Percentiles rank a stretch among this genome's conserved stretches.
Conservation (phyloP, 75 land plant genomes). For the Pinus albicaulis region DNA sequence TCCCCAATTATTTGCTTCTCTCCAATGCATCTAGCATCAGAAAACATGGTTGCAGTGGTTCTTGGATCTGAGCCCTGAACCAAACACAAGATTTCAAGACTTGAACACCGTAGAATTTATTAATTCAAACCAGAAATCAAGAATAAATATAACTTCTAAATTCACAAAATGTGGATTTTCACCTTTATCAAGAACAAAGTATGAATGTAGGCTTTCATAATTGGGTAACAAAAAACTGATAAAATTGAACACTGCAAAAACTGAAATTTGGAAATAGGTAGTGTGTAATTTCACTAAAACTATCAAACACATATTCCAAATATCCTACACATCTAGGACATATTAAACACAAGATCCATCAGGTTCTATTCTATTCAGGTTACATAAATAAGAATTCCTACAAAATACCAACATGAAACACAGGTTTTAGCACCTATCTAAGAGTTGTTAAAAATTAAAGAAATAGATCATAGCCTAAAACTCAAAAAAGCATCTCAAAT, state of each 20-base stretch:
- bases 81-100: background rate
- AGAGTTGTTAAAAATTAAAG: background rate
- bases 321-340: too few relatives aligned
- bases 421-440: too few relatives aligned
- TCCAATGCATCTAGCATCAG: constrained; percentile 63
- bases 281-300: too few relatives aligned
- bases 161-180: background rate
- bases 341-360: too few relatives aligned
- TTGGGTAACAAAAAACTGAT: too few relatives aligned
- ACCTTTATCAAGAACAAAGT: background rate
- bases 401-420: constrained; percentile 13
- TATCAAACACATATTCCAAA: too few relatives aligned
- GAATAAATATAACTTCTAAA: background rate
- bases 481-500: too few relatives aligned
- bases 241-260: too few relatives aligned
- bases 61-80: constrained; percentile 37
- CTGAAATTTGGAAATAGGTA: too few relatives aligned
- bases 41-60: constrained; percentile 60
- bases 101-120: background rate
- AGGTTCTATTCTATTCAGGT: too few relatives aligned
- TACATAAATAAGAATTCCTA: too few relatives aligned
- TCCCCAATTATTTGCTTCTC: constrained; percentile 60
- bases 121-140: background rate
- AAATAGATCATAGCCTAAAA: background rate
- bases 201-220: too few relatives aligned